Evolutionary conservation across 108 stramenopile genomes (phyloP), one percentile per base, ranked within the genome.

Genomic region (Stephanodiscus triporus): DNA sequence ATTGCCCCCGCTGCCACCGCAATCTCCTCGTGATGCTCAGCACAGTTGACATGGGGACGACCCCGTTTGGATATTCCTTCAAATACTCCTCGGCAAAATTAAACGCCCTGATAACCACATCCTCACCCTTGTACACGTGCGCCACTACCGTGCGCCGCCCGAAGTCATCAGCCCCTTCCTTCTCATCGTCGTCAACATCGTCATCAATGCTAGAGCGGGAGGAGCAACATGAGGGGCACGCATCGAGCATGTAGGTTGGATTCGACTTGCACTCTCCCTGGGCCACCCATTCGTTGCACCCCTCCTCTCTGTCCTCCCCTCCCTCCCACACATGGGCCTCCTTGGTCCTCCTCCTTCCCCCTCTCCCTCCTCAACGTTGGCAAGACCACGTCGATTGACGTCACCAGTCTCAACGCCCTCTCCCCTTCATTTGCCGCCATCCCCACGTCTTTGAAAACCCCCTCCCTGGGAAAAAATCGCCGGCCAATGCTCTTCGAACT

Each of bases 71-170:
- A 26, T 80, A 80, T 37, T 80, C 47, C 10, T 42, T 13, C 19
- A 76, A 66, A 53, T 82, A 75, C 16, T 69, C 20, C 45, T 86
- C 86, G 1, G 81, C 86, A 32, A 86, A 86, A 30, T 83, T 80
- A 45, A 86, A 82, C 7, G 86, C 86, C 19, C 80, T 80, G 24
- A 84, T 68, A 2, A 80, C 86, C 3, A 59, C 74, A 67, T 86
- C 86, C 55, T 86, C 86, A 0, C 79, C 83, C 17, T 71, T 17
- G 42, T 80, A 77, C 0, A 84, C 50, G 10, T 34, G 17, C 8
- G 77, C 77, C 29, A 9, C 61, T 9, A 63, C 77, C 11, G 6
- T 40, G n/a, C 23, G 34, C 1, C 22, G 9, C 36, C 42, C 30
- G n/a, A 55, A 34, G 23, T 40, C 26, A 19, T 20, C 54, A 30